Evolutionary conservation across 352 stramenopile species (phyloP), one percentile per base, ranked within the genome.

Genomic region (Paralagenidium karlingii): DNA sequence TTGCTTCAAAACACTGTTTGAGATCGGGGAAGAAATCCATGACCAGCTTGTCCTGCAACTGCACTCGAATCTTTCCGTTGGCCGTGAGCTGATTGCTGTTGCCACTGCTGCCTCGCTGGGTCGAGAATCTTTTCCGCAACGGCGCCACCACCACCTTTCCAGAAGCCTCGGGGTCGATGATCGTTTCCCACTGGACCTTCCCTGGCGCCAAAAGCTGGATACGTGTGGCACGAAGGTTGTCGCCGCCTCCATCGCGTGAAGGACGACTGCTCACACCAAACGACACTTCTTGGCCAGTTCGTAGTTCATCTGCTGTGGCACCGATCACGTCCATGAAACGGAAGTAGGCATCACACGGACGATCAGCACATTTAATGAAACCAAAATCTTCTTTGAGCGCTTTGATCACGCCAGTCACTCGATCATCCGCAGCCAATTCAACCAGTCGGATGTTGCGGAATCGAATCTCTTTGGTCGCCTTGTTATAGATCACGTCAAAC

Each of bases 361-460:
- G 65, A 21, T 89, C 71, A 0, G 66, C 65, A 29, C 69, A 86
- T 49, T 83, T 82, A 46, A 89, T 83, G 44, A 89, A 89, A 0
- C 75, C 75, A 47, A 83, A 89, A 3, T 89, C 75, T 12, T 86
- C 71, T 31, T 82, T 82, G 47, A 86, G 39, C 4, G 68, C 66
- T 21, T 60, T 63, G 45, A 89, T 80, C 18, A 70, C 57, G 25
- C 75, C 75, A 9, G 55, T 68, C 49, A 83, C 73, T 15, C 75
- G 71, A 41, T 79, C 61, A 51, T 79, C 68, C 11, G 65, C 51
- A 42, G 82, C 81, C 16, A 89, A 47, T 19, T 64, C 43, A 8
- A 82, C 38, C 7, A 82, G 49, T 10, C 68, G 68, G 3, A 89
- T 61, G 45, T 82, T 82, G 28, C 70, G 47, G 0, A 71, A 71